phyloP scores from a whole-genome alignment of 1,139 yeast genomes.

The Ogataea hybrid region DNA sequence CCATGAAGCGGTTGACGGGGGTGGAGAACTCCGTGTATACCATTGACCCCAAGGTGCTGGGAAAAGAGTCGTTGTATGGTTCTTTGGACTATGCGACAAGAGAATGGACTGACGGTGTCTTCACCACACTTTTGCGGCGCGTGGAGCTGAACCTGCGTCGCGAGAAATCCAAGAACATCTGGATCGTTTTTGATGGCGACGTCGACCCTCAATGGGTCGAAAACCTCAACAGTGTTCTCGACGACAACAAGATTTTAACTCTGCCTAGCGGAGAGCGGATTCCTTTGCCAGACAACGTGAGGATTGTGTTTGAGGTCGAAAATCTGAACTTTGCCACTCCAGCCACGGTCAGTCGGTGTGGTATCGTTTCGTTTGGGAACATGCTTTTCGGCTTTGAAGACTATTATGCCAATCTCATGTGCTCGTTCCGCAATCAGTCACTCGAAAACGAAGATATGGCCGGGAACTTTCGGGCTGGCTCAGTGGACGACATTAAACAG shows the following conservation, averaged over 20 bases:
- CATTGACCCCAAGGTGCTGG: constrained; percentile 74
- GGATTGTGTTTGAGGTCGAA: constrained; percentile 77
- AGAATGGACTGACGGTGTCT: constrained; percentile 91
- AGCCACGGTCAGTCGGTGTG: constrained; percentile 93
- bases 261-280: constrained; percentile 89
- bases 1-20: constrained; percentile 36
- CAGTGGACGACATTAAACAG: constrained; percentile 11
- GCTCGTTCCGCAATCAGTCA: constrained; percentile 12
- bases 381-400: constrained; percentile 33
- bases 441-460: constrained; percentile 29
- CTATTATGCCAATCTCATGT: constrained; percentile 19
- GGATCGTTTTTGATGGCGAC: constrained; percentile 93
- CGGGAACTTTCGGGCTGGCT: constrained; percentile 8
- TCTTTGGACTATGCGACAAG: constrained; percentile 69
- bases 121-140: constrained; percentile 66
- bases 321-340: constrained; percentile 68
- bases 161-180: constrained; percentile 52
- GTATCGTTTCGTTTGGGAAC: constrained; percentile 73
- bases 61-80: constrained; percentile 72
- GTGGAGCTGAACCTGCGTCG: constrained; percentile 59
- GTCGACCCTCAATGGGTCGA: constrained; percentile 96
- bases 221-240: constrained; percentile 83
- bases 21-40: constrained; percentile 42
- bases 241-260: constrained; percentile 79
- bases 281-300: constrained; percentile 59